A percentile compares a stretch with the other conserved stretches of the same genome.
phyloP scores from a whole-genome alignment of 768 basidiomycete species.

The Clathrus columnatus region DNA sequence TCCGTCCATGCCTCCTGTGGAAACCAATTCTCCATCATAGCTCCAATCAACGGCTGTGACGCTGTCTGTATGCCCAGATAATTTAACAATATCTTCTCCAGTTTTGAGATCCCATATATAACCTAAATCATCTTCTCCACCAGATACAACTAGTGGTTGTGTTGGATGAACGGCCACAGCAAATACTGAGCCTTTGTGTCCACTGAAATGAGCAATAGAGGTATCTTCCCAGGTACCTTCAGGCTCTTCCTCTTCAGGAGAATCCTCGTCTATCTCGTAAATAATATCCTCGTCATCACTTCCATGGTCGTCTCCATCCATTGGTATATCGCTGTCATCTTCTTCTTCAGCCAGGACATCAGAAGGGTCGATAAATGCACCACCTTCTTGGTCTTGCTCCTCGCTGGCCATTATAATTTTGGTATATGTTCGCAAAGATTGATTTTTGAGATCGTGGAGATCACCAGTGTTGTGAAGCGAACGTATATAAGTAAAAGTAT shows the following conservation, averaged over 20 bases:
- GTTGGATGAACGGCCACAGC: conserved; percentile 76
- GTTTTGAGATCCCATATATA: conserved; percentile 88
- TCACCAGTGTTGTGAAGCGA: too few species aligned
- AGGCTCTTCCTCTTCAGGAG: conserved; percentile 24
- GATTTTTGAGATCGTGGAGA: too few species aligned
- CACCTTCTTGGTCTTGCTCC: conserved; percentile 36
- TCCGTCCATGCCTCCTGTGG: conserved; percentile 98
- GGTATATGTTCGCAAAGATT: too few species aligned
- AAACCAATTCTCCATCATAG: conserved; percentile 82
- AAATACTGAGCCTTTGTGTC: conserved; percentile 76
- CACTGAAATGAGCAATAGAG: conserved; percentile 58
- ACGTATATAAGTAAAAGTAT: too few species aligned
- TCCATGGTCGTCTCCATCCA: conserved; percentile 51
- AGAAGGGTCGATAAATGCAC: conserved; percentile 55
- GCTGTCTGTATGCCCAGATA: conserved; percentile 91
- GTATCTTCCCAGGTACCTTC: conserved; percentile 41
- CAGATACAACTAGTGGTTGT: conserved; percentile 72
- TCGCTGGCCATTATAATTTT: conserved; percentile 15
- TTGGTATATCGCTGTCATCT: conserved; percentile 59
- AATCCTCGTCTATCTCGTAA: conserved; percentile 20
- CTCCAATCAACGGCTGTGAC: conserved; percentile 76
- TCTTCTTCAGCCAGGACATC: conserved; percentile 58
- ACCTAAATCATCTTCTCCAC: conserved; percentile 91
- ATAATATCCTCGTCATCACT: conserved; percentile 31
- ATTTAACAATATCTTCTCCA: conserved; percentile 70